Evolutionary conservation across 2,329 filamentous ascomycete genomes (phyloP), one percentile per base, ranked within the genome.

Genomic region (Aspergillus ustus): DNA sequence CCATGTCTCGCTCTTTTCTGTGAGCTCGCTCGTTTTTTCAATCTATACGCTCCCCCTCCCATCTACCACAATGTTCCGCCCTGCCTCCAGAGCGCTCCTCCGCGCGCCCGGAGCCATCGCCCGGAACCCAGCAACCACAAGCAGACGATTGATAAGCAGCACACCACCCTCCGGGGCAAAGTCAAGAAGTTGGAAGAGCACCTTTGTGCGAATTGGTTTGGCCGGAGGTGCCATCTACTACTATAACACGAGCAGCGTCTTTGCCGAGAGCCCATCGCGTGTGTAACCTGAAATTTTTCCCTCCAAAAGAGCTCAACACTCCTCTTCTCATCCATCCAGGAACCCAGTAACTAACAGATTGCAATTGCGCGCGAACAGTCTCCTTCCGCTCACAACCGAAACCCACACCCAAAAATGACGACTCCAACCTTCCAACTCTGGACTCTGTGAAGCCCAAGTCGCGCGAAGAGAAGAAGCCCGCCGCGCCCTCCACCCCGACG

Each of bases 201-300:
- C 88, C 55, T 84, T 84, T 4, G 75, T 86, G 70, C 86, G 94
- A 81, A 90, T 92, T 86, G 91, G 88, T 67, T 74, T 95, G 59
- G 93, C 92, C 0, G 84, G 82, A 62, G 92, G 85, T 20, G 88
- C 89, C 50, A 81, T 98, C 53, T 99, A 98, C 81, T 97, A 91
- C 79, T 99, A 98, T 78, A 96, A 93, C 82, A 97, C 93, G 7
- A 94, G 90, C 72, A 86, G 88, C 57, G 83, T 92, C 22, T 98
- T 98, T 77, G 91, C 93, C 17, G 92, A 97, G 71, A 90, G 96
- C 77, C 86, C 88, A 40, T 79, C 85, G 69, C 85, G 93, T 96
- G 85, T 68, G 90, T 79, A 49, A 59, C 7, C 25, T 34, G n/a
- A 53, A 54, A 54, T 54, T 52, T 55, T 59, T 60, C 31, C 25